These are phyloP conservation scores for Collybia nuda DNA, from an alignment of 768 basidiomycete genomes.

Conservation along the genomic window DNA sequence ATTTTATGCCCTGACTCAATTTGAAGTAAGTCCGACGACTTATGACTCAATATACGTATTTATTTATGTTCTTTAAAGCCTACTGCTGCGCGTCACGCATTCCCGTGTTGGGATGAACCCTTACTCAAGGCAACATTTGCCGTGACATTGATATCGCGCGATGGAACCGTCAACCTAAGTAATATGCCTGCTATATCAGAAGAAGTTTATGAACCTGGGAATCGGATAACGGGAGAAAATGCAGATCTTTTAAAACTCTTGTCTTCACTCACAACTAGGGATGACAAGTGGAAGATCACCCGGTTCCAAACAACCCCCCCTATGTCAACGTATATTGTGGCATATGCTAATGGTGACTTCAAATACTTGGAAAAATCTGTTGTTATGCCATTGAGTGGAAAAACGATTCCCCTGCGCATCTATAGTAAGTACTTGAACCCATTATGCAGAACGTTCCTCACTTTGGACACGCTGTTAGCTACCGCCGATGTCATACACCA, in stretches of 20 bases:
- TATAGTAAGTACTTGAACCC: constrained; percentile 50
- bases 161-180: constrained; percentile 72
- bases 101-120: constrained; percentile 95
- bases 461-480: constrained; percentile 38
- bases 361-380: constrained; percentile 72
- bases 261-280: constrained; percentile 35
- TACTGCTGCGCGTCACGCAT: constrained; percentile 79
- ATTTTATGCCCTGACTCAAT: constrained; percentile 84
- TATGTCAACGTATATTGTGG: constrained; percentile 90
- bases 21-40: constrained; percentile 51
- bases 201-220: constrained; percentile 35
- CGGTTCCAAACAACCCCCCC: constrained; percentile 79
- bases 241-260: constrained; percentile 40
- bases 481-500: constrained; percentile 83
- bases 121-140: constrained; percentile 81
- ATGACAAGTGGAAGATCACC: constrained; percentile 74
- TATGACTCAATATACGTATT: not conserved
- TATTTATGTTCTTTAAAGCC: constrained; percentile 44
- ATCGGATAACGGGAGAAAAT: constrained; percentile 20
- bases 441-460: not conserved
- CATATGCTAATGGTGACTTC: constrained; percentile 83
- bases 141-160: constrained; percentile 78
- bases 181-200: constrained; percentile 85
- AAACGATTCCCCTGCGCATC: constrained; percentile 78
- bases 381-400: constrained; percentile 76